phyloP scores from a whole-genome alignment of 108 stramenopile genomes.

The Bacterosira constricta region DNA sequence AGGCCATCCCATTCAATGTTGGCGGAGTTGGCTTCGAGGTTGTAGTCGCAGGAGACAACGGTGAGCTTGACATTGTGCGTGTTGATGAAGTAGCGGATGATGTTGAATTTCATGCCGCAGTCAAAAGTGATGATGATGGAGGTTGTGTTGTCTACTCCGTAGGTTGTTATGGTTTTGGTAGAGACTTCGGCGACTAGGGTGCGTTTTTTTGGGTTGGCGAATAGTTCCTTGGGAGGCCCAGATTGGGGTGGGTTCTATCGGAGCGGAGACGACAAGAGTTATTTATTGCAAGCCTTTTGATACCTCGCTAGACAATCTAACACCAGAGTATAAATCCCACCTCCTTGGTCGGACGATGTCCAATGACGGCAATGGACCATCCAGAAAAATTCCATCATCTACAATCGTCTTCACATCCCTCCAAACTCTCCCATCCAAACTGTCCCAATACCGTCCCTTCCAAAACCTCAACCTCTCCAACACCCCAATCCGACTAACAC shows the following conservation, averaged over 20 bases:
- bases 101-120: constrained; percentile 99
- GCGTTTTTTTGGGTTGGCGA: constrained; percentile 92
- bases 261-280: not conserved
- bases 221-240: constrained; percentile 30
- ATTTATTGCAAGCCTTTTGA: too few relatives aligned
- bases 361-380: too few relatives aligned
- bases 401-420: too few relatives aligned
- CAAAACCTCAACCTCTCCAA: constrained; percentile 72
- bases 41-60: constrained; percentile 97
- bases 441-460: constrained; percentile 65
- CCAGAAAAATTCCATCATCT: too few relatives aligned
- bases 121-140: too few relatives aligned
- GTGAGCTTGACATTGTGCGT: constrained; percentile 91
- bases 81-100: constrained; percentile 95
- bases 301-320: constrained; percentile 24
- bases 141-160: constrained; percentile 76
- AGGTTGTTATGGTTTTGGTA: constrained; percentile 77
- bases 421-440: constrained; percentile 35
- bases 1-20: constrained; percentile 95
- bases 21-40: constrained; percentile 84
- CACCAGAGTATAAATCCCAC: constrained; percentile 24
- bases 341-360: too few relatives aligned
- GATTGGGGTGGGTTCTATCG: constrained; percentile 10
- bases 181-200: constrained; percentile 97
- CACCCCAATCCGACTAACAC: constrained; percentile 65